These are phyloP conservation scores for Solanum chiquidenum DNA, from an alignment of 257 asterid species.

Conservation along the genomic window DNA sequence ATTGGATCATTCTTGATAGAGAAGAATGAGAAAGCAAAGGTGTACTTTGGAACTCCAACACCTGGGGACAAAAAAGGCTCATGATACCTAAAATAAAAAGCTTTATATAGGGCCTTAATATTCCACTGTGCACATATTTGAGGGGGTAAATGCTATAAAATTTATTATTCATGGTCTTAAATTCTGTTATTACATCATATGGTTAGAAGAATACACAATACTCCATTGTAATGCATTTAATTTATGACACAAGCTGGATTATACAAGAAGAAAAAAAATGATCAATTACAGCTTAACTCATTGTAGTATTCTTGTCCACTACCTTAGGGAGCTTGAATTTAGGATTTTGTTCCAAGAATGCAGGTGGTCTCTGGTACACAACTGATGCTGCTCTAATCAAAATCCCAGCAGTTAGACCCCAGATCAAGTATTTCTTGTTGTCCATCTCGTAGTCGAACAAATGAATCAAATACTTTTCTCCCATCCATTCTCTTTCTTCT, in stretches of 20 bases:
- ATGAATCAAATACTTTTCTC: slow-evolving; percentile 63
- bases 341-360: slow-evolving; percentile 70
- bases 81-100: no score
- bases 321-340: slow-evolving; percentile 47
- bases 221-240: background rate
- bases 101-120: background rate
- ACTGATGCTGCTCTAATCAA: slow-evolving; percentile 85
- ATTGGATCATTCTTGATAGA: no score
- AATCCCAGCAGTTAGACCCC: slow-evolving; percentile 96
- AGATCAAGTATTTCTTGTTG: slow-evolving; percentile 50
- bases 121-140: background rate
- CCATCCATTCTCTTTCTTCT: slow-evolving; percentile 87
- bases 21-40: no score
- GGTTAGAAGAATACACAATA: background rate
- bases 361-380: slow-evolving; percentile 74
- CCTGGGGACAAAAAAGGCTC: no score
- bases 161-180: background rate
- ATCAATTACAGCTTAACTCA: slow-evolving; percentile 24
- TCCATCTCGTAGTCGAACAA: slow-evolving; percentile 53
- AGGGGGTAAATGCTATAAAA: background rate
- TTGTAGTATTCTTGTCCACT: slow-evolving; percentile 35
- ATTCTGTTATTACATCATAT: background rate
- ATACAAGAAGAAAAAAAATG: background rate
- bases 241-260: background rate
- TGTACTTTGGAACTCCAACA: no score